These are phyloP conservation scores for Nevesoporus exiguus DNA, from an alignment of 768 basidiomycete species.

Conservation along the genomic window DNA sequence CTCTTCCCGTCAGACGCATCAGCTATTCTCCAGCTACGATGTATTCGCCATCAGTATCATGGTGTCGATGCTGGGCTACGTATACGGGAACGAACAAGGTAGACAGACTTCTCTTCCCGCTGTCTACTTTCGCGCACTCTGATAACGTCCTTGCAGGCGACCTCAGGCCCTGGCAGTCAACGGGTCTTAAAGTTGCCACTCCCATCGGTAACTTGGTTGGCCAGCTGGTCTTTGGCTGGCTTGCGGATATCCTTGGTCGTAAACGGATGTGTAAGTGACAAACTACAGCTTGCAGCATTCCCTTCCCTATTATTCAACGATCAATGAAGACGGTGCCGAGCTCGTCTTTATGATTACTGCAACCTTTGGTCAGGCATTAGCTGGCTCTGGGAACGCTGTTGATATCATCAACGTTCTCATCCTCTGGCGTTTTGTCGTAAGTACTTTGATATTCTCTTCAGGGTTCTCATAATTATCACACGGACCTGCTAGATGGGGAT, in stretches of 20 bases:
- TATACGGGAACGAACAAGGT: conserved; percentile 49
- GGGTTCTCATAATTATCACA: neutral
- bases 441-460: conserved; percentile 5
- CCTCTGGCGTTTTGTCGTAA: conserved; percentile 76
- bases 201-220: conserved; percentile 72
- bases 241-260: conserved; percentile 72
- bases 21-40: conserved; percentile 49
- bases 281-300: neutral
- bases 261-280: conserved; percentile 69
- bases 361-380: conserved; percentile 75
- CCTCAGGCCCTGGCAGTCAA: conserved; percentile 57
- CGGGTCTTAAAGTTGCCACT: conserved; percentile 74
- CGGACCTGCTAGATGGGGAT: conserved; percentile 53
- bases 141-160: conserved; percentile 15
- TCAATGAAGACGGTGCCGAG: conserved; percentile 40
- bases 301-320: conserved; percentile 2
- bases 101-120: neutral
- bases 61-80: conserved; percentile 78
- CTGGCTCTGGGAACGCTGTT: conserved; percentile 59
- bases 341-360: conserved; percentile 75
- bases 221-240: conserved; percentile 72
- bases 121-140: neutral
- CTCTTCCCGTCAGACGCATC: neutral
- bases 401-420: conserved; percentile 68
- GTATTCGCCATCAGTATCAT: conserved; percentile 89